Evolutionary conservation across 192 early-diverging fungal genomes (phyloP), one percentile per base, ranked within the genome.

Genomic region (Coemansia sp.): DNA sequence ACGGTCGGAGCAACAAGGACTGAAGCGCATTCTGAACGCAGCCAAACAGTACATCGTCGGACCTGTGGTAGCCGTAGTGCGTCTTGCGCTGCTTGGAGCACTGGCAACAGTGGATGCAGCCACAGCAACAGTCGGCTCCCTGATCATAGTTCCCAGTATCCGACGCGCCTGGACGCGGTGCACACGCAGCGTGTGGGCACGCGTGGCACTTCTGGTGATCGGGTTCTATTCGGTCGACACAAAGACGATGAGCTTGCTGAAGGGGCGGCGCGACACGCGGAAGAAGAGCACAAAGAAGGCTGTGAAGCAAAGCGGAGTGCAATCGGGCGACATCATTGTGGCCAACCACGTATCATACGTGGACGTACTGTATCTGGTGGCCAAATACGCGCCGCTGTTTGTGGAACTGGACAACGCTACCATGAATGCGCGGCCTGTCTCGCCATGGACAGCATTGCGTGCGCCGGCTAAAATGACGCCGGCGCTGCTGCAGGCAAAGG

Each of bases 311-410:
- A 42, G 15, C 20, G 44, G 33, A n/a, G 59, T 85, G 6, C 50
- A 62, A 19, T 75, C 84, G 42, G 93, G 93, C 57, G 87, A 93
- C 66, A 54, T 95, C 6, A 90, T 95, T 34, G 68, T 93, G 20
- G 70, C 87, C 57, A 95, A 95, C 67, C 92, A 89, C 72, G 80
- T 79, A 3, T 94, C 92, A 10, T 95, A 95, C 62, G 72, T 94
- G 22, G 93, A 95, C 37, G 57, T 94, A 8, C 41, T 95, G 31
- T 94, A 91, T 27, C 56, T 94, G 9, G 80, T 85, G 6, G 86
- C 81, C 45, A 67, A 74, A 83, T 92, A 84, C 66, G 59, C 65
- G 60, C 81, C 81, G 11, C 68, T 83, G 47, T 83, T 83, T 70
- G 70, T 83, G 9, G 71, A 75, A 34, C 53, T 78, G 28, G 81